Evolutionary conservation across 148 eudicot genomes (phyloP).

Genomic region (Rhododendron mucronatum): DNA sequence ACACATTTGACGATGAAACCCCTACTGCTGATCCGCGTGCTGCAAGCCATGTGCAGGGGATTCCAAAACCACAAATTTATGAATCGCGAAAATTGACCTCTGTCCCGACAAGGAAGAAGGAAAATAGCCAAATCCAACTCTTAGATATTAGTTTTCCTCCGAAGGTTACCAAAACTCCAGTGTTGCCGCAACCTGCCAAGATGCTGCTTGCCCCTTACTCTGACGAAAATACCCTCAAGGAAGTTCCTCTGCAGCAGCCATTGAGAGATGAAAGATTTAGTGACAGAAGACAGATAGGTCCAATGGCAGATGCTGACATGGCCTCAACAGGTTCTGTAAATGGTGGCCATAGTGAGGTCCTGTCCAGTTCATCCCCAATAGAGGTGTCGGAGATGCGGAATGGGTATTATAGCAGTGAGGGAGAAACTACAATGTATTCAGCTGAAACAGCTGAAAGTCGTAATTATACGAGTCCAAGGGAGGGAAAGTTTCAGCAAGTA

Average conservation of each 20-base stretch:
- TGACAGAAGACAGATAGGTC: conserved; percentile 18
- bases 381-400: conserved; percentile 39
- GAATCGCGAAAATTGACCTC: conserved; percentile 67
- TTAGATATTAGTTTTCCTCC: conserved; percentile 88
- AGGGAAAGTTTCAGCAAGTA: conserved; percentile 52
- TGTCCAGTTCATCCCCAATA: conserved; percentile 59
- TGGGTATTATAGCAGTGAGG: conserved; percentile 71
- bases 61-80: conserved; percentile 83
- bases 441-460: conserved; percentile 99
- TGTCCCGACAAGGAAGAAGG: conserved; percentile 39
- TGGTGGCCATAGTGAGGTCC: conserved; percentile 59
- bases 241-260: conserved; percentile 19
- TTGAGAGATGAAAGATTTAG: conserved; percentile 15
- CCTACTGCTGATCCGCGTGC: conserved; percentile 23
- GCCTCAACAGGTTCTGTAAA: conserved; percentile 66
- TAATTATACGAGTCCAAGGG: conserved; percentile 68
- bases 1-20: conserved; percentile 35
- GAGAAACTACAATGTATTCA: conserved; percentile 86
- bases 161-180: conserved; percentile 34
- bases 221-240: conserved; percentile 42
- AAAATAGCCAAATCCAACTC: conserved; percentile 46
- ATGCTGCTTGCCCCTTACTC: conserved; percentile 24
- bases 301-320: conserved; percentile 37
- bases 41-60: conserved; percentile 53
- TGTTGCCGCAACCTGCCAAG: conserved; percentile 18